These are phyloP conservation scores for Fusarium nelsonii DNA, from an alignment of 2,329 filamentous ascomycete genomes.

Conservation along the genomic window DNA sequence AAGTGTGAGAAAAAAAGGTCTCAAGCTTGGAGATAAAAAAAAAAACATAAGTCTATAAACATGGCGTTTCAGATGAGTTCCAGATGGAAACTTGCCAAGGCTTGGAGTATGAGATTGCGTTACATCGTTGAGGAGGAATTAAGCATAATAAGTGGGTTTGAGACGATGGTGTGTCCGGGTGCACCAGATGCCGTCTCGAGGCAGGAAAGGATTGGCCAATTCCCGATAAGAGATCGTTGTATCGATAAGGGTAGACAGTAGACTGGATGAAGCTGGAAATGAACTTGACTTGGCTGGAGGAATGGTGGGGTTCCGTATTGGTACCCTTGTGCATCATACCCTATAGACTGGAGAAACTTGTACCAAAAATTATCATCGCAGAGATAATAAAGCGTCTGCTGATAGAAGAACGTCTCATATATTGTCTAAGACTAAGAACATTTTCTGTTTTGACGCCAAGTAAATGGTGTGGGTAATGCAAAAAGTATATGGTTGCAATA, in stretches of 20 bases:
- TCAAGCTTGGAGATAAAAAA: background rate
- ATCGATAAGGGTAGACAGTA: background rate
- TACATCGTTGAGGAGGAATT: slow-evolving; percentile 7
- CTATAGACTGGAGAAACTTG: no score
- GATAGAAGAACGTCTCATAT: no score
- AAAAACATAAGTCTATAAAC: background rate
- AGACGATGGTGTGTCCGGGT: slow-evolving; percentile 13
- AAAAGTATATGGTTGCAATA: no score
- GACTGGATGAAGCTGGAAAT: background rate
- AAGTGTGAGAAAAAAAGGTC: background rate
- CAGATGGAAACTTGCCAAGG: slow-evolving; percentile 10
- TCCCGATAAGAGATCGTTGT: background rate
- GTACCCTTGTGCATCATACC: no score
- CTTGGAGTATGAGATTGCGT: background rate
- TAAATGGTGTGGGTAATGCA: no score
- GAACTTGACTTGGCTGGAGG: background rate
- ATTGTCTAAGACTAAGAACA: no score
- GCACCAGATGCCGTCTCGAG: background rate
- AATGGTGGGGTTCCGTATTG: no score
- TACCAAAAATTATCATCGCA: no score
- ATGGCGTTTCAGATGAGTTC: slow-evolving; percentile 3
- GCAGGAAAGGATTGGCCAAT: background rate
- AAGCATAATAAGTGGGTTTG: slow-evolving; percentile 8
- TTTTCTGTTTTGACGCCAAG: no score
- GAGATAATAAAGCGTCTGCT: no score